phyloP scores from a whole-genome alignment of 2,329 filamentous ascomycete genomes.

The Zalaria obscura region DNA sequence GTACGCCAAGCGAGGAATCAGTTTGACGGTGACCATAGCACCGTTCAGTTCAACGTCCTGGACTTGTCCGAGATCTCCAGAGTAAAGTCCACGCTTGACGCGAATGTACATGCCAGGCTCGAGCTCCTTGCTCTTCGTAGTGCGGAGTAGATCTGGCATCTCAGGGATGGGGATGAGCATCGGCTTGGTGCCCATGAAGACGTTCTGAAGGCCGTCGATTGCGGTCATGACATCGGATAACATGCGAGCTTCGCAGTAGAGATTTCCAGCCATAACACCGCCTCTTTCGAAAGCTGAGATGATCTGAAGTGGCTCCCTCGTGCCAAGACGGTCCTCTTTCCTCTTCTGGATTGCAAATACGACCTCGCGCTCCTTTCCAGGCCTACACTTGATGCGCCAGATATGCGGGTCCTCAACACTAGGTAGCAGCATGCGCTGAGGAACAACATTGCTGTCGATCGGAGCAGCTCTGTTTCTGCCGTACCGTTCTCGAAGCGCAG shows the following conservation, averaged over 20 bases:
- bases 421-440: conserved; percentile 74
- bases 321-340: conserved; percentile 63
- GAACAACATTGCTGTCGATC: conserved; percentile 61
- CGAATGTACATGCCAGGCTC: conserved; percentile 87
- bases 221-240: conserved; percentile 76
- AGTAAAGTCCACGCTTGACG: conserved; percentile 68
- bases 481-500: conserved; percentile 75
- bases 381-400: conserved; percentile 85
- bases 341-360: conserved; percentile 79
- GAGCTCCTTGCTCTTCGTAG: conserved; percentile 72
- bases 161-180: conserved; percentile 89
- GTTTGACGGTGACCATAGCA: conserved; percentile 69
- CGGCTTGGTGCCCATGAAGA: conserved; percentile 79
- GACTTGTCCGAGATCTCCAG: conserved; percentile 80
- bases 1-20: conserved; percentile 87
- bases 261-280: conserved; percentile 77
- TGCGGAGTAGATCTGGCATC: conserved; percentile 89
- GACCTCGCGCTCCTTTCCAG: conserved; percentile 89
- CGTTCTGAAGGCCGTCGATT: conserved; percentile 71
- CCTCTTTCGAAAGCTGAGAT: conserved; percentile 87
- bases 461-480: conserved; percentile 54
- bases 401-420: conserved; percentile 93
- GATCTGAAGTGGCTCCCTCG: conserved; percentile 69
- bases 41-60: conserved; percentile 88
- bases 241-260: conserved; percentile 85